Percentiles rank a stretch among this genome's conserved stretches.
Evolutionary conservation across 2,329 filamentous ascomycete genomes (phyloP).

Genomic region (Rugonectria rugulosa): DNA sequence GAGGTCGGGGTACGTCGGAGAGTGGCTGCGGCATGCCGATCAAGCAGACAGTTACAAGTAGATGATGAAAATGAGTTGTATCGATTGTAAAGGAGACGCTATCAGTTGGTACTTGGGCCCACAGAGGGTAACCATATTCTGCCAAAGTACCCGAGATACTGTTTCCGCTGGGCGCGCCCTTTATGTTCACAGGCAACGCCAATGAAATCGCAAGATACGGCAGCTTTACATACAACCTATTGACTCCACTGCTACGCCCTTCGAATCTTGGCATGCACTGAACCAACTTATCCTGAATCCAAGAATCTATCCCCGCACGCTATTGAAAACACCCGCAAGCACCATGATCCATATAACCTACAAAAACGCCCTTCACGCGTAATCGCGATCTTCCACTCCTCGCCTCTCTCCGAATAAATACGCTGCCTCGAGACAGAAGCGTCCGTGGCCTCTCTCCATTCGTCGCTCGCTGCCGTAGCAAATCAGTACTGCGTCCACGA

Average conservation of each 20-base stretch:
- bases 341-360: constrained; percentile 8
- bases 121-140: too few species aligned
- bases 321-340: constrained; percentile 18
- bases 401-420: constrained; percentile 80
- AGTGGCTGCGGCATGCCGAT: too few species aligned
- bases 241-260: neutral
- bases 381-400: constrained; percentile 39
- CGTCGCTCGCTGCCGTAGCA: constrained; percentile 93
- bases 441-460: constrained; percentile 70
- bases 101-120: too few species aligned
- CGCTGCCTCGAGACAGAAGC: constrained; percentile 92
- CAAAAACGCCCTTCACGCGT: constrained; percentile 30
- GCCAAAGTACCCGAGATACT: too few species aligned
- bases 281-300: neutral
- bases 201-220: neutral
- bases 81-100: too few species aligned
- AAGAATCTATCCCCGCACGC: constrained; percentile 30
- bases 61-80: too few species aligned
- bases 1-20: too few species aligned
- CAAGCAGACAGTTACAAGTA: too few species aligned
- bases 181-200: neutral
- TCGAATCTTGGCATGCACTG: neutral
- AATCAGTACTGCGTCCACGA: constrained; percentile 86
- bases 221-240: neutral
- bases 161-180: neutral